These are phyloP conservation scores for Cyclospora cayetanensis DNA, from an alignment of 169 alveolate species.

Conservation along the genomic window DNA sequence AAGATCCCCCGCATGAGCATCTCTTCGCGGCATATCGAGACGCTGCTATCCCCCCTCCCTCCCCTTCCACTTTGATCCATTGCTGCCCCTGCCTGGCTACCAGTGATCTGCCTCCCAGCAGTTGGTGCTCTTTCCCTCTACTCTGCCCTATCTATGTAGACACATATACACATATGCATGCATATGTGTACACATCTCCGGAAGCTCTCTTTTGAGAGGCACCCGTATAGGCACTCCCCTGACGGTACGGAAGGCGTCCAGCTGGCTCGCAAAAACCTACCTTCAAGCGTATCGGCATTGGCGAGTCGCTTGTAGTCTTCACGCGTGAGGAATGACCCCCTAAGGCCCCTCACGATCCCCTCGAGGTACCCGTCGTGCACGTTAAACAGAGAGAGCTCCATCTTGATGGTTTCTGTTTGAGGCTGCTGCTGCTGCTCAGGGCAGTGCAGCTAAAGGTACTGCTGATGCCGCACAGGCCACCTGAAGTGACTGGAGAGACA, in stretches of 20 bases:
- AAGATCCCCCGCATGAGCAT: no score
- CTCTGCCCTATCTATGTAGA: neutral
- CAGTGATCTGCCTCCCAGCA: no score
- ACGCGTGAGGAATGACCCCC: slow-evolving; percentile 95
- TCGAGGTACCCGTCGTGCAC: slow-evolving; percentile 97
- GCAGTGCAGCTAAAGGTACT: no score
- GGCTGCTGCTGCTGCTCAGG: no score
- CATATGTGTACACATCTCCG: slow-evolving; percentile 64
- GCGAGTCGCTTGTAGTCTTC: slow-evolving; percentile 92
- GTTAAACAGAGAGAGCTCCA: slow-evolving; percentile 95
- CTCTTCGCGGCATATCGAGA: no score
- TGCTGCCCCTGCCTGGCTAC: no score
- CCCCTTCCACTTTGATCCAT: no score
- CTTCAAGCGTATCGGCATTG: slow-evolving; percentile 90
- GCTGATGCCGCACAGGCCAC: no score
- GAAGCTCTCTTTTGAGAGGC: slow-evolving; percentile 33
- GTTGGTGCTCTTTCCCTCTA: no score
- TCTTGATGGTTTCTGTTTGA: no score
- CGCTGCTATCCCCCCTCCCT: no score
- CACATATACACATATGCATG: neutral
- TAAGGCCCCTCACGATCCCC: slow-evolving; percentile 96
- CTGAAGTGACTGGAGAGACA: no score
- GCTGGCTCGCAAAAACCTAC: slow-evolving; percentile 49
- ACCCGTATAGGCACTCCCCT: neutral
- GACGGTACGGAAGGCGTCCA: neutral